phyloP scores from a whole-genome alignment of 75 land plant species.

The Cunninghamia lanceolata region DNA sequence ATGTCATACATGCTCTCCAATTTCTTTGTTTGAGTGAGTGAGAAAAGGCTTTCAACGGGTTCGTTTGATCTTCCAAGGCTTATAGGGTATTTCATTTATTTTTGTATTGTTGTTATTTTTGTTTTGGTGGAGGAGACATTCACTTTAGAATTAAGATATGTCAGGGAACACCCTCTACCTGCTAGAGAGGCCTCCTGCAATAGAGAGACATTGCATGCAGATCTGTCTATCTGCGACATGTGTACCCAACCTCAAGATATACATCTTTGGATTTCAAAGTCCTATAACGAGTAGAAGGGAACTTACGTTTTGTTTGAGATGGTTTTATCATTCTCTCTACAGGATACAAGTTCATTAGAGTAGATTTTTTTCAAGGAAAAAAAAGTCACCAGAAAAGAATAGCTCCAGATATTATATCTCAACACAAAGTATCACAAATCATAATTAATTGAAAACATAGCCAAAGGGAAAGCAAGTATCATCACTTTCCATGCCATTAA shows the following conservation, averaged over 20 bases:
- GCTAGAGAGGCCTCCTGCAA: not conserved
- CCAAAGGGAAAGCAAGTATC: not conserved
- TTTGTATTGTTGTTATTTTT: no score
- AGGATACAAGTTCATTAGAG: not conserved
- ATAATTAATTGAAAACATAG: not conserved
- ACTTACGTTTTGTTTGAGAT: not conserved
- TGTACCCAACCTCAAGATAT: not conserved
- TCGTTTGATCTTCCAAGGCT: no score
- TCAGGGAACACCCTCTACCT: not conserved
- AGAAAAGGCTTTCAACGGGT: no score
- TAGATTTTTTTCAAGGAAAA: not conserved
- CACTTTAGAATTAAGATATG: not conserved
- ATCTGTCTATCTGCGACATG: not conserved
- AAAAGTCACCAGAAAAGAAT: not conserved
- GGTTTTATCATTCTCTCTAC: not conserved
- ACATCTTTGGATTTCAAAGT: not conserved
- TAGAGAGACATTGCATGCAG: not conserved
- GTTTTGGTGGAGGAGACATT: not conserved
- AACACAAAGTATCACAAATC: not conserved
- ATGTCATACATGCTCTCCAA: no score
- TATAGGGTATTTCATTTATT: no score
- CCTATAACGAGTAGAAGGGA: not conserved
- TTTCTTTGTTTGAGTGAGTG: no score
- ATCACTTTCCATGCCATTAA: not conserved
- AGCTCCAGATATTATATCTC: not conserved